Base-by-base conservation (phyloP, 768 basidiomycete species). In the Mycena albidolilacea region DNA sequence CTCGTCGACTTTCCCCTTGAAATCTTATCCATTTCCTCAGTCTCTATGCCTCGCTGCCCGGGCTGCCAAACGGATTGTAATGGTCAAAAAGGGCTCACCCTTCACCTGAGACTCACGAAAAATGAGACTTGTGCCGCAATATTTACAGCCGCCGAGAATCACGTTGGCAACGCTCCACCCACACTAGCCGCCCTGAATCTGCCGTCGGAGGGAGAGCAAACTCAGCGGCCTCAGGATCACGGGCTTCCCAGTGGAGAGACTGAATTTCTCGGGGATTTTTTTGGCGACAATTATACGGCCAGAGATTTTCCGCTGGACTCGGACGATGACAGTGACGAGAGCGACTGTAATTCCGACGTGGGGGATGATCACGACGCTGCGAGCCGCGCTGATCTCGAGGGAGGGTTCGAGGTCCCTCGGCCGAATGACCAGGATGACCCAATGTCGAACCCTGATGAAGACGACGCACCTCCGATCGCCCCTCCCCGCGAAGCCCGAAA, bases 81-180 rank as follows among this genome's bases (percentile, higher is more conserved):
- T 5, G 55, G 66, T 14, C 39, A 39, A 11, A 67, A 67, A 14
- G 55, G 57, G 15, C n/a, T 67, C 5, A 46, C 55, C 41, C 66
- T 67, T 12, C 66, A 67, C 43, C 43, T 67, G 9, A 58, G 35
- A 38, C 30, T 67, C 8, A 67, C 66, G 12, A 59, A 23, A 12
- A 58, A 58, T 11, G 66, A 58, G 14, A 17, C 55, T 10, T 67
- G 66, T 10, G n/a, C 21, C 6, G 66, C 66, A 5, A 59, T 67
- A 19, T 67, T 67, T 12, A 8, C 17, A 1, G 66, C 66, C 7
- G 66, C 66, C 11, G 66, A 67, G 23, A 12, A 2, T 35, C 66
- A 48, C 21, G 14, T 65, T 23, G 50, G 64, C 30, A 57, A 14
- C 17, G 14, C 54, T 55, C 54, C 54, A 35, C 54, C 54, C 11